Evolutionary conservation across 208 protist genomes (phyloP).

Genomic region (Kentomonas sorsogonicus): DNA sequence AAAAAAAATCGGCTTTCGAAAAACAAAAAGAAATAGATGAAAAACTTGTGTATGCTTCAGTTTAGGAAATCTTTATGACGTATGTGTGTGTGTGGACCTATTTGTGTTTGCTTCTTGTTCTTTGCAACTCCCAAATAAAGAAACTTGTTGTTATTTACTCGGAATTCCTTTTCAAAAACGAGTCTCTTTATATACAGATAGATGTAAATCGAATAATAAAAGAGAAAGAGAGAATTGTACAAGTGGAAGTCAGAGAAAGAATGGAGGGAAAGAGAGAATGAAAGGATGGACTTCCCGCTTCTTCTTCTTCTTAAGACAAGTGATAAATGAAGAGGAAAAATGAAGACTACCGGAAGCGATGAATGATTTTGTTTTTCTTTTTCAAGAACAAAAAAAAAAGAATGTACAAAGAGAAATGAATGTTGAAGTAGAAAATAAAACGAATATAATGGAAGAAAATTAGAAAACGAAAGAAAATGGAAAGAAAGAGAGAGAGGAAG

Average conservation of each 20-base stretch:
- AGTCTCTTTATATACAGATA: no score
- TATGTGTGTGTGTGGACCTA: no score
- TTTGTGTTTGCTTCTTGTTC: no score
- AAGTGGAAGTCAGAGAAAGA: neutral
- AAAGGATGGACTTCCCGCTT: neutral
- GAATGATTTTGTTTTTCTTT: neutral
- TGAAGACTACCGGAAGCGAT: neutral
- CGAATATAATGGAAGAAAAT: neutral
- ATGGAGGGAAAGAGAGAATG: neutral
- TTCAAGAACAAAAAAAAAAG: neutral
- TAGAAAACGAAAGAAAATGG: neutral
- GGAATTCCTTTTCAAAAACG: no score
- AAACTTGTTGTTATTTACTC: no score
- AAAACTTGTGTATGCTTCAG: neutral
- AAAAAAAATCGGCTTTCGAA: no score
- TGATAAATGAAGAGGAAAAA: neutral
- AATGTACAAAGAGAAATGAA: constrained; percentile 3
- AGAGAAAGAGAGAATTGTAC: neutral
- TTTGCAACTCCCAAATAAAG: no score
- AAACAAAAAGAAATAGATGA: no score
- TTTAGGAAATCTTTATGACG: neutral
- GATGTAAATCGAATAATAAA: no score
- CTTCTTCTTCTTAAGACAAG: neutral
- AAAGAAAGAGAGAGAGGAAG: neutral
- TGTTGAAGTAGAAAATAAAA: neutral